These are phyloP conservation scores for Rubia tinctorum DNA, from an alignment of 305 asterid species.

Conservation along the genomic window DNA sequence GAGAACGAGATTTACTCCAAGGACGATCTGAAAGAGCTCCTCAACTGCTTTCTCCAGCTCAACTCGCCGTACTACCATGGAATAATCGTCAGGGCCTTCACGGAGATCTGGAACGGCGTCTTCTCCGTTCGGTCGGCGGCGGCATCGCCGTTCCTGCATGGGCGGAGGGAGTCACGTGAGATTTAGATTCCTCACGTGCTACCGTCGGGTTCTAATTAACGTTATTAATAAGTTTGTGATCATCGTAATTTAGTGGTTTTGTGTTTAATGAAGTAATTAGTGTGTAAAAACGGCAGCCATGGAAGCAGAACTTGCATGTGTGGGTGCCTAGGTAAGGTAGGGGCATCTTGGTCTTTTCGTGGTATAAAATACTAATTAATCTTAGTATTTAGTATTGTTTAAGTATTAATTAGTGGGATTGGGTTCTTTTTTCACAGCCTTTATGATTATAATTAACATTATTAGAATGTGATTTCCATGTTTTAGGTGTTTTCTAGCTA, in stretches of 20 bases:
- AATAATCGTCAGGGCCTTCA: slow-evolving; percentile 67
- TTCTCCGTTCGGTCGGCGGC: slow-evolving; percentile 34
- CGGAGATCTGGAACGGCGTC: slow-evolving; percentile 86
- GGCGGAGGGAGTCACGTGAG: slow-evolving; percentile 33
- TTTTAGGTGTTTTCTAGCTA: slow-evolving; percentile 3
- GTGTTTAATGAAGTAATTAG: background rate
- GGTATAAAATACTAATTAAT: too few relatives aligned
- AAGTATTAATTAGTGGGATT: background rate
- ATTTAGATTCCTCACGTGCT: slow-evolving; percentile 20
- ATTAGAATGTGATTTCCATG: slow-evolving; percentile 8
- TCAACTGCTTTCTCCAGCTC: slow-evolving; percentile 77
- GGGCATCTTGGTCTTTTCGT: background rate
- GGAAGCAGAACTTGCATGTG: background rate
- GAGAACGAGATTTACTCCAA: slow-evolving; percentile 62
- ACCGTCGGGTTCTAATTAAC: background rate
- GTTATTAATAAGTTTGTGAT: background rate
- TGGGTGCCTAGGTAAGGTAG: background rate
- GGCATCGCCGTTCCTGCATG: too few relatives aligned
- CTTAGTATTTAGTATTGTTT: too few relatives aligned
- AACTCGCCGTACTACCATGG: slow-evolving; percentile 82
- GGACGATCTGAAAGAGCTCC: slow-evolving; percentile 62
- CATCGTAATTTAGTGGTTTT: background rate
- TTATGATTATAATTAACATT: slow-evolving; percentile 23
- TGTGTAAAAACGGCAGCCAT: slow-evolving; percentile 11
- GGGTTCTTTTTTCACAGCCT: slow-evolving; percentile 72